Evolutionary conservation across 495 filamentous ascomycete species (phyloP).

Genomic region (Rhypophila decipiens): DNA sequence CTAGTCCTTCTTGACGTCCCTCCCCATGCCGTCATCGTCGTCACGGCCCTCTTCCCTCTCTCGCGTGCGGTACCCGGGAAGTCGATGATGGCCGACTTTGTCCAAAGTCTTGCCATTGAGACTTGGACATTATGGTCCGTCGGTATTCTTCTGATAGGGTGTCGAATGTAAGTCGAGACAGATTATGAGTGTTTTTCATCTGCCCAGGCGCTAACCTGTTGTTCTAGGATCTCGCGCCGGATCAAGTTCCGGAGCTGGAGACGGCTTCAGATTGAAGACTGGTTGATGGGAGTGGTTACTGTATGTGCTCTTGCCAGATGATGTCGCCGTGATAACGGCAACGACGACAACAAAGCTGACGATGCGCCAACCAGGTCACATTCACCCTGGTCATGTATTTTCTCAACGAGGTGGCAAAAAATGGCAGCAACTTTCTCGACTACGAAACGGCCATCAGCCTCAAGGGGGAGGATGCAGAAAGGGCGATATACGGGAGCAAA

Average conservation of each 20-base stretch:
- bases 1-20: slow-evolving; percentile 13
- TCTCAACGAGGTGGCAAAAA: slow-evolving; percentile 36
- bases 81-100: slow-evolving; percentile 5
- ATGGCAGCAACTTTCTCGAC: slow-evolving; percentile 39
- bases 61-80: neutral
- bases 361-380: neutral
- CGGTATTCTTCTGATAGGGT: slow-evolving; percentile 6
- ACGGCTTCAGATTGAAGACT: slow-evolving; percentile 6
- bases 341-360: too few relatives aligned
- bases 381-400: slow-evolving; percentile 28
- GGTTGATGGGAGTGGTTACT: slow-evolving; percentile 7
- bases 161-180: slow-evolving; percentile 10
- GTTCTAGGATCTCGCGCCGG: slow-evolving; percentile 6
- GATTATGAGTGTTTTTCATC: neutral
- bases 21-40: neutral
- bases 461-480: slow-evolving; percentile 29
- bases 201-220: neutral
- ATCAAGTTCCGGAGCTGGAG: slow-evolving; percentile 10
- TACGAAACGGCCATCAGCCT: slow-evolving; percentile 31
- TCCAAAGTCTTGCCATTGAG: slow-evolving; percentile 6
- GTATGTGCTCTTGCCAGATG: neutral
- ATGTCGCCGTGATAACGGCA: neutral
- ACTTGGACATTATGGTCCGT: slow-evolving; percentile 10
- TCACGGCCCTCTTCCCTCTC: neutral
- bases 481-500: slow-evolving; percentile 39